Percentiles rank a stretch among this genome's conserved stretches.
Evolutionary conservation across 2,329 filamentous ascomycete species (phyloP).

Genomic region (Alternaria sp.): DNA sequence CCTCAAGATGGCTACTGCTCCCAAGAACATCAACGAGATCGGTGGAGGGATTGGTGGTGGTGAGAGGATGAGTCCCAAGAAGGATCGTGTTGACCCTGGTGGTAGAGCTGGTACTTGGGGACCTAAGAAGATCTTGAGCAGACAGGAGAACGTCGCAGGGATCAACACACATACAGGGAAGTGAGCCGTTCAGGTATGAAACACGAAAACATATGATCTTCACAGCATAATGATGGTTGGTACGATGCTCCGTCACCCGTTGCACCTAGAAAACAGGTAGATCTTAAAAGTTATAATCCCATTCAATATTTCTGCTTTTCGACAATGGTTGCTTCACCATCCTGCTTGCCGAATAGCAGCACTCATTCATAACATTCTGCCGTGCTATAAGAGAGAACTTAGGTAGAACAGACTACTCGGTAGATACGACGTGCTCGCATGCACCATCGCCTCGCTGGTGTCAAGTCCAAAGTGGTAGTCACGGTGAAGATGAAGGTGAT

Average conservation of each 20-base stretch:
- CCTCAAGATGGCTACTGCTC: constrained; percentile 12
- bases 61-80: constrained; percentile 18
- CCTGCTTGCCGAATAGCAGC: neutral
- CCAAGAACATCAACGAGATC: constrained; percentile 16
- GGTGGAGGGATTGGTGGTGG: neutral
- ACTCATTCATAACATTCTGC: neutral
- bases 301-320: neutral
- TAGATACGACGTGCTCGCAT: neutral
- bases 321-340: neutral
- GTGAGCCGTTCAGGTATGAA: neutral
- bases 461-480: neutral
- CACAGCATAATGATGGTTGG: neutral
- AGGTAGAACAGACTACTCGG: neutral
- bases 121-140: constrained; percentile 37
- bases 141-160: constrained; percentile 23
- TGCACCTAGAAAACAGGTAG: neutral
- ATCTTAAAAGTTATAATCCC: neutral
- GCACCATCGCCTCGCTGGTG: neutral
- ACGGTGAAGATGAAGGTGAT: neutral
- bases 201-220: neutral
- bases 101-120: constrained; percentile 38
- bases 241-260: neutral
- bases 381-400: neutral
- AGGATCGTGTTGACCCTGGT: constrained; percentile 18
- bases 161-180: neutral